phyloP scores from a whole-genome alignment of 108 stramenopile genomes.

The Thalassiosira profunda region DNA sequence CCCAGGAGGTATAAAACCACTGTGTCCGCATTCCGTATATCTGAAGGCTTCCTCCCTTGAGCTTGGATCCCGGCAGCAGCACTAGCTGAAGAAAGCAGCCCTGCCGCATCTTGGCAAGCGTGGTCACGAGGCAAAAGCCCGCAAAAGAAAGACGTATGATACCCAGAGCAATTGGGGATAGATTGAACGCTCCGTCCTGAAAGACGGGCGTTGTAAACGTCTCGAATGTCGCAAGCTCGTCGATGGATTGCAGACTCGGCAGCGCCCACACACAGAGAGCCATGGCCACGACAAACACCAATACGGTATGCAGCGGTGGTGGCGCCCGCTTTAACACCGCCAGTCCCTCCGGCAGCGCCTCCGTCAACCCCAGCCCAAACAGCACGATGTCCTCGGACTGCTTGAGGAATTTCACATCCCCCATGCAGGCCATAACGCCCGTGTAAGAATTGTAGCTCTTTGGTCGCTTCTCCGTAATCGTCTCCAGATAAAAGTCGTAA shows the following conservation, averaged over 20 bases:
- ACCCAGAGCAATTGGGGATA: slow-evolving; percentile 51
- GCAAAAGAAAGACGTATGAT: slow-evolving; percentile 58
- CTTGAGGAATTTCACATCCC: slow-evolving; percentile 34
- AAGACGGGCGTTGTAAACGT: slow-evolving; percentile 61
- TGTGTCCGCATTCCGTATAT: slow-evolving; percentile 47
- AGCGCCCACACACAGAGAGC: slow-evolving; percentile 36
- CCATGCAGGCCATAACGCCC: slow-evolving; percentile 36
- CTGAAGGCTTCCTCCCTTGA: slow-evolving; percentile 13
- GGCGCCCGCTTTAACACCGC: slow-evolving; percentile 31
- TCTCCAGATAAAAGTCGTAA: slow-evolving; percentile 20
- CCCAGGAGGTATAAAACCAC: slow-evolving; percentile 74
- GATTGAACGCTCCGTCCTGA: slow-evolving; percentile 38
- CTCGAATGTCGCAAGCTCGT: slow-evolving; percentile 58
- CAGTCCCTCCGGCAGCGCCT: slow-evolving; percentile 6
- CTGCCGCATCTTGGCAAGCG: slow-evolving; percentile 23
- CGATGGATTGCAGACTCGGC: slow-evolving; percentile 60
- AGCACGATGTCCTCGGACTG: slow-evolving; percentile 39
- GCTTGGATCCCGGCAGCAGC: slow-evolving; percentile 29
- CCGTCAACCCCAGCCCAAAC: slow-evolving; percentile 28
- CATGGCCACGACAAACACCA: slow-evolving; percentile 29
- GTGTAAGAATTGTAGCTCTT: slow-evolving; percentile 42
- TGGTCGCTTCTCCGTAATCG: slow-evolving; percentile 12
- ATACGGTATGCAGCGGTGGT: slow-evolving; percentile 63
- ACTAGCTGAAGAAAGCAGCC: slow-evolving; percentile 21
- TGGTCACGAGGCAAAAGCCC: slow-evolving; percentile 34